phyloP scores from a whole-genome alignment of 2,329 filamentous ascomycete species.

The Trichoderma sp. region DNA sequence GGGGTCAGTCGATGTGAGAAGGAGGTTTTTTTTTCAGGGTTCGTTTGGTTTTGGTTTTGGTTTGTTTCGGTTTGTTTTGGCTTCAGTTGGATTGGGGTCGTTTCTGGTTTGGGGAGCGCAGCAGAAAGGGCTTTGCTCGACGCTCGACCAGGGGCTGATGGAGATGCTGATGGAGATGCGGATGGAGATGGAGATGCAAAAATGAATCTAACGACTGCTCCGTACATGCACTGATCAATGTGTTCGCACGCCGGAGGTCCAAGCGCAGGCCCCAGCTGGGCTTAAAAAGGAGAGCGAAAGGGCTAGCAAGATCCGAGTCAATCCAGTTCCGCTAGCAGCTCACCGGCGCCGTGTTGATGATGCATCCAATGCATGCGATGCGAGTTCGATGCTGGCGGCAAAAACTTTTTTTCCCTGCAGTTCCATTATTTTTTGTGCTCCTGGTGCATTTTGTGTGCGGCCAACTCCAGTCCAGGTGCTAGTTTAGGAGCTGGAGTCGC shows the following conservation, averaged over 20 bases:
- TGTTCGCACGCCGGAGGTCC: not conserved
- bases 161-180: not conserved
- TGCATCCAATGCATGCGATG: not conserved
- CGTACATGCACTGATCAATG: not conserved
- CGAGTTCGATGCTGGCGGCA: not conserved
- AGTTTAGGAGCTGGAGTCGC: constrained; percentile 5
- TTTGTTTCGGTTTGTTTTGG: not conserved
- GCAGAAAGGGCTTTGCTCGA: constrained; percentile 11
- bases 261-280: constrained; percentile 4
- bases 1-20: constrained; percentile 4
- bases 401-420: constrained; percentile 10
- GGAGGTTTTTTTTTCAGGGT: not conserved
- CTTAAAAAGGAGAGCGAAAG: not conserved
- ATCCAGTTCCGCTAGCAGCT: not conserved
- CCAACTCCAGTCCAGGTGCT: not conserved
- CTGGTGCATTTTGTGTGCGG: not conserved
- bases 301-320: not conserved
- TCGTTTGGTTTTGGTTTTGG: not conserved
- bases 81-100: not conserved
- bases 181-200: not conserved
- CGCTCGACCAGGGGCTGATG: constrained; percentile 9
- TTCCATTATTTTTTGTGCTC: not conserved
- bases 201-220: not conserved
- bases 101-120: not conserved
- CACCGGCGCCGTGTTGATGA: not conserved